Conservation (phyloP, 2,329 filamentous ascomycete species). For the Eutypella sp. region DNA sequence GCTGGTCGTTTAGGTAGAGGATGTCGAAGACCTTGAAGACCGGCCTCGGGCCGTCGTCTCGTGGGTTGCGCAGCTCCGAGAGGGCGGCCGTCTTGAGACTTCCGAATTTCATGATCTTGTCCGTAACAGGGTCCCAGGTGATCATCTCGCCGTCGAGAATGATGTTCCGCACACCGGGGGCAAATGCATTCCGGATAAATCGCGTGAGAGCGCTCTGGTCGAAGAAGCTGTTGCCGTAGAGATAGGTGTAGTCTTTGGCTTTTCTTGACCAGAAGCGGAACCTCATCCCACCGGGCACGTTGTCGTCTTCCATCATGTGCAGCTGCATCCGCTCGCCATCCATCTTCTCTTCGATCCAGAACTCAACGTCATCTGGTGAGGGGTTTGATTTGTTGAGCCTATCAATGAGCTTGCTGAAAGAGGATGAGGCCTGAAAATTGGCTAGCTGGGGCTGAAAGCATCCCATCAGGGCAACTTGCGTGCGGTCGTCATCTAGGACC, state of each 20-base stretch:
- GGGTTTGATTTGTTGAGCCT: constrained; percentile 47
- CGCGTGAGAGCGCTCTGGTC: constrained; percentile 76
- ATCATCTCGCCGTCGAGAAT: constrained; percentile 99
- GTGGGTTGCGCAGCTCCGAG: constrained; percentile 69
- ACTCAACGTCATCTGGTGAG: constrained; percentile 67
- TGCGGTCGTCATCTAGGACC: constrained; percentile 69
- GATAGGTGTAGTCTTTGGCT: constrained; percentile 91
- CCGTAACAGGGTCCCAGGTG: constrained; percentile 84
- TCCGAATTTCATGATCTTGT: constrained; percentile 84
- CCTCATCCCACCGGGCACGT: constrained; percentile 60
- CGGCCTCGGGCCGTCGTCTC: constrained; percentile 62
- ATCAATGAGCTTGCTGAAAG: constrained; percentile 72
- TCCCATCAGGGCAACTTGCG: constrained; percentile 77
- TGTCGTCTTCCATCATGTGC: constrained; percentile 74
- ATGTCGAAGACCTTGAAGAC: constrained; percentile 88
- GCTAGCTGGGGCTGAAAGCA: constrained; percentile 96
- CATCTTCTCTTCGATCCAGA: constrained; percentile 97
- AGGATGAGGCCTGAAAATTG: constrained; percentile 77
- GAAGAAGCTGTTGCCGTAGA: constrained; percentile 75
- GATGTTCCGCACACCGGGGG: constrained; percentile 71
- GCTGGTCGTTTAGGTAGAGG: constrained; percentile 75
- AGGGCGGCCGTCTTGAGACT: constrained; percentile 89
- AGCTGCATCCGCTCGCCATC: constrained; percentile 97
- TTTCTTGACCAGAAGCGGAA: constrained; percentile 95
- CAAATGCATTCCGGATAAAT: constrained; percentile 73